A percentile compares a stretch with the other conserved stretches of the same genome.
These are phyloP conservation scores for Cystofilobasidium ferigula DNA, from an alignment of 768 basidiomycete genomes.

Conservation along the genomic window DNA sequence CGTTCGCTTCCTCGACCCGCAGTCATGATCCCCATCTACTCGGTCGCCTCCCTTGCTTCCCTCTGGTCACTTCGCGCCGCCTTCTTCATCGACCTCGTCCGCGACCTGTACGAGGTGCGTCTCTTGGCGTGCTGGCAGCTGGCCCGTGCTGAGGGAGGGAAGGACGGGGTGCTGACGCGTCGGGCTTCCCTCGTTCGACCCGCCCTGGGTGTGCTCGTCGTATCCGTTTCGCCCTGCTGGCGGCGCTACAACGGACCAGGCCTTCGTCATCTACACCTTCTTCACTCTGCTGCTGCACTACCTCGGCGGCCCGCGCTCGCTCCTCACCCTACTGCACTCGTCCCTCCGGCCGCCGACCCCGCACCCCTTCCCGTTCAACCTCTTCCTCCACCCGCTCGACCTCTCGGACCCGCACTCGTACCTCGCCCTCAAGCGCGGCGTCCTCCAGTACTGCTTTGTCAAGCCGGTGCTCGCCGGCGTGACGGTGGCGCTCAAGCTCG, in stretches of 20 bases:
- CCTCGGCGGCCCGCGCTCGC: constrained; percentile 76
- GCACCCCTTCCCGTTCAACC: constrained; percentile 71
- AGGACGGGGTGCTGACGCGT: neutral
- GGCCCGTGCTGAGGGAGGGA: no score
- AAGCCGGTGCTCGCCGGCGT: constrained; percentile 79
- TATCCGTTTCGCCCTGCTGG: constrained; percentile 58
- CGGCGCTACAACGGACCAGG: constrained; percentile 59
- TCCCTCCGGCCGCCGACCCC: constrained; percentile 59
- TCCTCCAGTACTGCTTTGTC: constrained; percentile 92
- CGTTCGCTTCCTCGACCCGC: no score
- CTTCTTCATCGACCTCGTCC: constrained; percentile 86
- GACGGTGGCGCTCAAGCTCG: constrained; percentile 74
- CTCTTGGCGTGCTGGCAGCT: no score
- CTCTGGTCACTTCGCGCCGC: constrained; percentile 88
- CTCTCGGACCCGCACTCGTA: constrained; percentile 91
- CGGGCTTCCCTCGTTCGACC: neutral
- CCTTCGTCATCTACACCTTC: constrained; percentile 40
- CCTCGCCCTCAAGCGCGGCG: constrained; percentile 85
- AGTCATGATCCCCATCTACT: constrained; percentile 62
- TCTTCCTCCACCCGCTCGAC: constrained; percentile 79
- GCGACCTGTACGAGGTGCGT: constrained; percentile 89
- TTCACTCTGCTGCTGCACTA: constrained; percentile 33
- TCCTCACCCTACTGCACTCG: constrained; percentile 84
- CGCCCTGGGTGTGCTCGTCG: neutral
- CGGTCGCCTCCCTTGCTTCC: constrained; percentile 77